A percentile compares a stretch with the other conserved stretches of the same genome.
These are phyloP conservation scores for Mycosphaerelloides madeirae DNA, from an alignment of 2,329 filamentous ascomycete genomes.

Conservation along the genomic window DNA sequence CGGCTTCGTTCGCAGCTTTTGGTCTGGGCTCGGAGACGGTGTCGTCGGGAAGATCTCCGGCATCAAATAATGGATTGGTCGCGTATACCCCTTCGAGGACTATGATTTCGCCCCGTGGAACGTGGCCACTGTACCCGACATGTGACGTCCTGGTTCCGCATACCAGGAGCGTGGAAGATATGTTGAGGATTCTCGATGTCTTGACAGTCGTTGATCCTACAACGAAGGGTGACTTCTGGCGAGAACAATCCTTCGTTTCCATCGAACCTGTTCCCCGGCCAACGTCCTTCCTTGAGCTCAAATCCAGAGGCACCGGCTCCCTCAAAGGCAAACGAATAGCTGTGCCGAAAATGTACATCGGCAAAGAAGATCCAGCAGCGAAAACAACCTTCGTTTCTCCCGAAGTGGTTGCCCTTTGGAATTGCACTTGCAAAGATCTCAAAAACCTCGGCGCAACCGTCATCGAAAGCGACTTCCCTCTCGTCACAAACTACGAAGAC, in stretches of 20 bases:
- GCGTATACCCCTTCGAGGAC: slow-evolving; percentile 55
- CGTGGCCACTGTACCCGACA: slow-evolving; percentile 53
- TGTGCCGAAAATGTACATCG: slow-evolving; percentile 51
- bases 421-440: slow-evolving; percentile 34
- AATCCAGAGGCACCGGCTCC: slow-evolving; percentile 21
- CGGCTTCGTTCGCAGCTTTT: slow-evolving; percentile 50
- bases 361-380: slow-evolving; percentile 32
- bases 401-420: slow-evolving; percentile 37
- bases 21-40: slow-evolving; percentile 54
- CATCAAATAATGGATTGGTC: slow-evolving; percentile 53
- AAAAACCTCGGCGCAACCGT: slow-evolving; percentile 41
- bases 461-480: slow-evolving; percentile 43
- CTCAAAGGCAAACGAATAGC: slow-evolving; percentile 46
- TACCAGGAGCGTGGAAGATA: slow-evolving; percentile 47
- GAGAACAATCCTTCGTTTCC: slow-evolving; percentile 45
- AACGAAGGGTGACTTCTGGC: slow-evolving; percentile 51
- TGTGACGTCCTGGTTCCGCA: slow-evolving; percentile 54
- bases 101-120: slow-evolving; percentile 48
- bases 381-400: slow-evolving; percentile 34
- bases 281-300: slow-evolving; percentile 33
- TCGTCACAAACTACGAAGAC: slow-evolving; percentile 45
- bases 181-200: slow-evolving; percentile 48
- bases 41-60: slow-evolving; percentile 53
- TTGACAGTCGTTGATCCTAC: slow-evolving; percentile 42
- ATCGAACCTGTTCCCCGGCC: slow-evolving; percentile 38